A percentile compares a stretch with the other conserved stretches of the same genome.
Evolutionary conservation across 2,329 filamentous ascomycete species (phyloP).

Genomic region (Fusarium sublunatum): DNA sequence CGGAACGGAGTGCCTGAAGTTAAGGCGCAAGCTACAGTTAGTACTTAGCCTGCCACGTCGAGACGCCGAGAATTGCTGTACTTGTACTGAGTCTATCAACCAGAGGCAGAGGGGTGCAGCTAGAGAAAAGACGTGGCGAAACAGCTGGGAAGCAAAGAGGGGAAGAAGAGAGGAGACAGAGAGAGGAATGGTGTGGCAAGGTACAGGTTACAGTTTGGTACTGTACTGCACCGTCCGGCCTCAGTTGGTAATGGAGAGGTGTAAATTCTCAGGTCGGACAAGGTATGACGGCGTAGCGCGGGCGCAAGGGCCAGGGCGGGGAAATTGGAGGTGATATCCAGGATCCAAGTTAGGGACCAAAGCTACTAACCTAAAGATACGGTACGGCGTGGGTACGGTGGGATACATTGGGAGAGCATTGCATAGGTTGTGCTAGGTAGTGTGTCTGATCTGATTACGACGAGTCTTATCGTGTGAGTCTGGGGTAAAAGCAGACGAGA

Average conservation of each 20-base stretch:
- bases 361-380: slow-evolving; percentile 9
- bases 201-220: slow-evolving; percentile 9
- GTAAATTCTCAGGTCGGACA: slow-evolving; percentile 27
- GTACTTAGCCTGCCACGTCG: slow-evolving; percentile 29
- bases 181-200: slow-evolving; percentile 39
- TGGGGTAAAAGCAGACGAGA: slow-evolving; percentile 3
- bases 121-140: slow-evolving; percentile 28
- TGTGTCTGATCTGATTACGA: slow-evolving; percentile 3
- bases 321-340: slow-evolving; percentile 45
- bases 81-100: not conserved
- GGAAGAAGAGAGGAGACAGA: slow-evolving; percentile 39
- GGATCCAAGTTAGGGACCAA: not conserved
- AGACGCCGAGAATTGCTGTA: slow-evolving; percentile 6
- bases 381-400: not conserved
- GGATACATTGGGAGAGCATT: not conserved
- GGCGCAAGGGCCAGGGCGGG: slow-evolving; percentile 48
- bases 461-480: slow-evolving; percentile 8
- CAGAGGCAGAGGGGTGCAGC: slow-evolving; percentile 16
- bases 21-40: slow-evolving; percentile 18
- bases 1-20: not conserved
- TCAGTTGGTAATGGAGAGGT: slow-evolving; percentile 6
- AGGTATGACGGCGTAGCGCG: slow-evolving; percentile 42
- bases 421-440: too few species aligned
- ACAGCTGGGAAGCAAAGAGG: slow-evolving; percentile 24
- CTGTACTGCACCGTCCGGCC: slow-evolving; percentile 4